phyloP scores from a whole-genome alignment of 805 yeast genomes.

The Candida piceae region DNA sequence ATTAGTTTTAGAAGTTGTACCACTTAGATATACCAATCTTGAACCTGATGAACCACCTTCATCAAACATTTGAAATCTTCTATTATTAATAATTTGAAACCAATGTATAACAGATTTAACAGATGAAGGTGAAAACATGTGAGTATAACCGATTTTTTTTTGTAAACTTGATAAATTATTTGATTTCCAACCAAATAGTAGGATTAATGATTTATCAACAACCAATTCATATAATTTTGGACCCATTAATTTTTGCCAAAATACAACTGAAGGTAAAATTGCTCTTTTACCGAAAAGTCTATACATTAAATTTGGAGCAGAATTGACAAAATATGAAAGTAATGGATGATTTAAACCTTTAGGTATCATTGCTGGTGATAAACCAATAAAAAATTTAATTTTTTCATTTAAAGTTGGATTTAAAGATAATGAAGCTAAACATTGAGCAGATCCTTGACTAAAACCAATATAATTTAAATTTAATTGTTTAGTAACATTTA shows the following conservation, averaged over 20 bases:
- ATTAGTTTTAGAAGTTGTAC: slow-evolving; percentile 31
- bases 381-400: slow-evolving; percentile 61
- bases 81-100: slow-evolving; percentile 41
- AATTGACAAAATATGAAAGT: slow-evolving; percentile 50
- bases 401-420: slow-evolving; percentile 57
- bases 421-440: slow-evolving; percentile 72
- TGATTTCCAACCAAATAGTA: slow-evolving; percentile 47
- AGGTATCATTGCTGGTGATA: slow-evolving; percentile 94
- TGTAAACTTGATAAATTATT: slow-evolving; percentile 38
- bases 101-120: slow-evolving; percentile 51
- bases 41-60: slow-evolving; percentile 34
- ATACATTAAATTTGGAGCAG: slow-evolving; percentile 70
- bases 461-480: slow-evolving; percentile 75
- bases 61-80: slow-evolving; percentile 50
- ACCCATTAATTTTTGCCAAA: slow-evolving; percentile 49
- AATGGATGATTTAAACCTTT: slow-evolving; percentile 56
- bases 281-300: slow-evolving; percentile 70
- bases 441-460: slow-evolving; percentile 92
- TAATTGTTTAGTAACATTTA: slow-evolving; percentile 41
- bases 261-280: slow-evolving; percentile 66
- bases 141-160: slow-evolving; percentile 45
- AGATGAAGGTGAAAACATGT: slow-evolving; percentile 49
- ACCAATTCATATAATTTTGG: slow-evolving; percentile 43
- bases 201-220: slow-evolving; percentile 40
- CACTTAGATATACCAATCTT: slow-evolving; percentile 24